These are phyloP conservation scores for Trebouxia sp. DNA, from an alignment of 139 green algal species.

Conservation along the genomic window DNA sequence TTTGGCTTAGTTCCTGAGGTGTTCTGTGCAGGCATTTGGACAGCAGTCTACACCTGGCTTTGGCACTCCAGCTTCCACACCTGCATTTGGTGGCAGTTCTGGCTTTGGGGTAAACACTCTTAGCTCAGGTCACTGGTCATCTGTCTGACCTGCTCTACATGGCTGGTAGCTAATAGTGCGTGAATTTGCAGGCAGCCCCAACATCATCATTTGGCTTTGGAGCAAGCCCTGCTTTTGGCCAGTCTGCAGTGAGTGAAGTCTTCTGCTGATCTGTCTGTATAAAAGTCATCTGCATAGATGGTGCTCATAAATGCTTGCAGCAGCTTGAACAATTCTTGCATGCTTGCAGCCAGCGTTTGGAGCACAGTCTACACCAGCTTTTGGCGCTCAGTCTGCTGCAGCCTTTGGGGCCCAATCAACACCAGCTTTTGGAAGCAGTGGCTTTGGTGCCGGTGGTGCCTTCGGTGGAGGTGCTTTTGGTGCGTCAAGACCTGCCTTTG, in stretches of 20 bases:
- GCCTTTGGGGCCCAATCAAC: slow-evolving; percentile 33
- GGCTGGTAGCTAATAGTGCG: background rate
- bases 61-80: slow-evolving; percentile 31
- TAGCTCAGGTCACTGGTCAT: background rate
- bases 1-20: background rate
- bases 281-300: background rate
- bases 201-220: slow-evolving; percentile 31
- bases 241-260: background rate
- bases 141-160: background rate
- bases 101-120: slow-evolving; percentile 37
- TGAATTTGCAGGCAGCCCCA: background rate
- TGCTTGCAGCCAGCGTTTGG: slow-evolving; percentile 27
- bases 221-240: slow-evolving; percentile 12
- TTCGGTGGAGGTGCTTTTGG: slow-evolving; percentile 50
- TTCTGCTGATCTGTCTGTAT: background rate
- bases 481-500: no score
- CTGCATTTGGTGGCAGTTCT: slow-evolving; percentile 39
- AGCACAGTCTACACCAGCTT: slow-evolving; percentile 34
- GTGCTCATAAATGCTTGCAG: background rate
- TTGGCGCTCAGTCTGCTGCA: slow-evolving; percentile 43
- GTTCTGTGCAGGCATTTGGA: slow-evolving; percentile 24
- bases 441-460: slow-evolving; percentile 35
- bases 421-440: slow-evolving; percentile 53
- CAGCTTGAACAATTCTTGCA: background rate
- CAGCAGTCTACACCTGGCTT: slow-evolving; percentile 25